These are phyloP conservation scores for Pythium biforme DNA, from an alignment of 352 stramenopile genomes.

Conservation along the genomic window DNA sequence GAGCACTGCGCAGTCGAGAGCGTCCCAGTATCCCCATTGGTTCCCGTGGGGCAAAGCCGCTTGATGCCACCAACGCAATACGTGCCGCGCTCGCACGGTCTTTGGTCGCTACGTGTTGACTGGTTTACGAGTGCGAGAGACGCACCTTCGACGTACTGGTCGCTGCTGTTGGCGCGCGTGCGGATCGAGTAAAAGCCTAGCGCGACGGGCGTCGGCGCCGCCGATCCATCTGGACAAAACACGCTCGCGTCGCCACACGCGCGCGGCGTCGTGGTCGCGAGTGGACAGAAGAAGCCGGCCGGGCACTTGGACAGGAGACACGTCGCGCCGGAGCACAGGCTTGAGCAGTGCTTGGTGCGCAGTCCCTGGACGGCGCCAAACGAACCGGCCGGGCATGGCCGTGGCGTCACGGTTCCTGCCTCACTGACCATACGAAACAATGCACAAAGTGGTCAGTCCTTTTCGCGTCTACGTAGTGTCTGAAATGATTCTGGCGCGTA, in stretches of 20 bases:
- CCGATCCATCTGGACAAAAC: constrained; percentile 56
- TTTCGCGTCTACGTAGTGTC: too few species aligned
- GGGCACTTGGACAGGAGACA: constrained; percentile 55
- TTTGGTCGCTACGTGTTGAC: constrained; percentile 44
- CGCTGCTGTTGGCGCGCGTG: constrained; percentile 23
- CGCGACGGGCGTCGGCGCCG: constrained; percentile 32
- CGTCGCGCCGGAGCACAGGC: constrained; percentile 32
- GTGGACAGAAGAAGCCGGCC: constrained; percentile 55
- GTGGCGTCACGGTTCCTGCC: constrained; percentile 36
- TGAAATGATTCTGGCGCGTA: constrained; percentile 22
- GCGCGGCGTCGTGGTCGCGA: constrained; percentile 30
- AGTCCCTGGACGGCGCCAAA: constrained; percentile 41
- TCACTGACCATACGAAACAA: constrained; percentile 21
- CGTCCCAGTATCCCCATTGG: constrained; percentile 39
- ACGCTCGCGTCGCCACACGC: constrained; percentile 38
- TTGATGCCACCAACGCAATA: constrained; percentile 62
- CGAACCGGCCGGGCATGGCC: constrained; percentile 44
- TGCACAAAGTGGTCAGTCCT: too few species aligned
- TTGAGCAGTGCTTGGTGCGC: constrained; percentile 45
- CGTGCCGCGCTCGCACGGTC: constrained; percentile 48
- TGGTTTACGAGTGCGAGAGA: constrained; percentile 32
- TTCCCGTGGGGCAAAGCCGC: constrained; percentile 43
- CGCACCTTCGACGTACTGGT: constrained; percentile 46
- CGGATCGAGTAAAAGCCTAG: constrained; percentile 64
- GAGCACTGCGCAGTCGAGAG: constrained; percentile 49